Evolutionary conservation across 805 yeast species (phyloP), one percentile per base, ranked within the genome.

Genomic region (Naumovozyma baii): DNA sequence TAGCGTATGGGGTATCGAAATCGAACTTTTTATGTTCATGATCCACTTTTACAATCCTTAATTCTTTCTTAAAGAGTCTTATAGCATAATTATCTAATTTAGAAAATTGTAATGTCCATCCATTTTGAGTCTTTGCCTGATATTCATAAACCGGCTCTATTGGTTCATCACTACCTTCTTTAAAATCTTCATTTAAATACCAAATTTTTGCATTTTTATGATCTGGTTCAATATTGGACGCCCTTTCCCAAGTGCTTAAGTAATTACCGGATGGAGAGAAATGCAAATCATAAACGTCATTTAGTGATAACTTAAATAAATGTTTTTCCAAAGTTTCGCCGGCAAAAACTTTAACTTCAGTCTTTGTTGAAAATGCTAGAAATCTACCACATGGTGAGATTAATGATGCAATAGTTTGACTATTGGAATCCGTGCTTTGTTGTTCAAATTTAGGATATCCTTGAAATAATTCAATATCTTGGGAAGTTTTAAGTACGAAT

Each of bases 251-350:
- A 30, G 94, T 76, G 47, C 84, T 75, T 46, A 92, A 62, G 55
- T 70, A 88, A 34, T 77, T 75, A 13, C 96, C 97, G 36, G 74
- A 69, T 8, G 96, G 95, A n/a, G 95, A 84, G 60, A 92, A 87
- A 45, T 77, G 76, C 51, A 92, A 58, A 57, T 92, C 96, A 53
- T 80, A 78, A 14, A 80, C 83, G 46, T 86, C 94, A 25, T 67
- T 56, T 36, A 78, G 64, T 29, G 73, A 45, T 29, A 51, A 33
- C n/a, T 44, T 43, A 31, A 52, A 38, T 30, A 52, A 34, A 25
- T 49, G 35, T 4, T 32, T 43, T 12, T 59, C 51, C 5, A 57
- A 56, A 12, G 44, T 45, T 15, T 51, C 52, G 26, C 63, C 63
- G 13, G 54, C 42, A 35, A 47, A 52, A 1, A 61, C 50, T 38